Conservation (phyloP, 805 yeast species). For the Candida oleophila region DNA sequence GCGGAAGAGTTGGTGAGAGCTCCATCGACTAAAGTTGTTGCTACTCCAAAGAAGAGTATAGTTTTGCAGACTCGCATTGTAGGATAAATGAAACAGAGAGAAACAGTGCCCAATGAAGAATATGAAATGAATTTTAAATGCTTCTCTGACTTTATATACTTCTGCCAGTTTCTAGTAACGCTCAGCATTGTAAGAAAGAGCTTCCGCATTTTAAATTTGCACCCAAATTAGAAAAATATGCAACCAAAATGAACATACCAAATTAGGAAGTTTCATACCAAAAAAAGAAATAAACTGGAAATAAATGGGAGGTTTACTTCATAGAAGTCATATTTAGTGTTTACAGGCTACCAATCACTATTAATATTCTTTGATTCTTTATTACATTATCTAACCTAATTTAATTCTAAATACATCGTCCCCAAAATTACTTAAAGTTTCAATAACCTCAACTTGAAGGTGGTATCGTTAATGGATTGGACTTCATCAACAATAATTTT, state of each 20-base stretch:
- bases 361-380: background rate
- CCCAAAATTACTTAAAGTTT: conserved; percentile 41
- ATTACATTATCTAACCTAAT: background rate
- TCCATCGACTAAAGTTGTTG: background rate
- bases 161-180: background rate
- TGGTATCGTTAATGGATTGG: conserved; percentile 71
- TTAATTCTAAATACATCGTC: background rate
- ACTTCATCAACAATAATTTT: conserved; percentile 82
- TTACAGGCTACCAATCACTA: too few species aligned
- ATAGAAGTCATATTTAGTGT: too few species aligned
- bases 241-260: background rate
- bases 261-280: too few species aligned
- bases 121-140: too few species aligned
- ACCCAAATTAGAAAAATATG: background rate
- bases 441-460: conserved; percentile 75
- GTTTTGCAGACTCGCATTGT: background rate
- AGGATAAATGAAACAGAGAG: too few species aligned
- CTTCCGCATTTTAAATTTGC: background rate
- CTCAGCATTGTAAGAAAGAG: background rate
- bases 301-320: too few species aligned
- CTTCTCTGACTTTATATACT: background rate
- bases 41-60: background rate
- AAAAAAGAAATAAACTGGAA: too few species aligned
- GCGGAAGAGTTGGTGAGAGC: background rate
- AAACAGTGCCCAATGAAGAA: too few species aligned